Evolutionary conservation across 1,284 basidiomycete species (phyloP).

Genomic region (Anthracocystis walkeri): DNA sequence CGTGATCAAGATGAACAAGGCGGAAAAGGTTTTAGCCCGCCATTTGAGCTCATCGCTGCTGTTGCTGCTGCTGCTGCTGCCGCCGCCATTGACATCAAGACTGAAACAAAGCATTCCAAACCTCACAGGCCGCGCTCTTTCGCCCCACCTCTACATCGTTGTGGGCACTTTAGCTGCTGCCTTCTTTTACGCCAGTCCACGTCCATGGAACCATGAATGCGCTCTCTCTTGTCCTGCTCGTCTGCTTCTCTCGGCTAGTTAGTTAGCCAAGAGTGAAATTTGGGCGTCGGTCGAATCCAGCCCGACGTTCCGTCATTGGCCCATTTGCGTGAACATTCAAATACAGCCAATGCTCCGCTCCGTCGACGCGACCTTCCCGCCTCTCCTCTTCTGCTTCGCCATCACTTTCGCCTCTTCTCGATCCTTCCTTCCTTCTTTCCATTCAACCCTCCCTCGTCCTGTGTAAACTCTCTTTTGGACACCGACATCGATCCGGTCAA

Average conservation of each 20-base stretch:
- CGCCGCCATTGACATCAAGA: too few species aligned
- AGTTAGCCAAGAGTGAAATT: background rate
- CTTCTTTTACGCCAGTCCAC: slow-evolving; percentile 3
- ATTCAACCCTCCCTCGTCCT: background rate
- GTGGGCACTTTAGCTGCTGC: background rate
- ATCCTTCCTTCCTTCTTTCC: background rate
- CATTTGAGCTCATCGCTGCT: too few species aligned
- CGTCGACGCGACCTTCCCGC: background rate
- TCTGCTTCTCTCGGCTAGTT: background rate
- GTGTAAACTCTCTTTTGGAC: background rate
- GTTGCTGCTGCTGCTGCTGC: too few species aligned
- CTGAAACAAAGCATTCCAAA: too few species aligned
- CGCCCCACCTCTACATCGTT: too few species aligned
- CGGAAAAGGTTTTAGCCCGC: too few species aligned
- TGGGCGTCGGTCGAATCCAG: background rate
- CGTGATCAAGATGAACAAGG: too few species aligned
- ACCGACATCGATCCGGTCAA: background rate
- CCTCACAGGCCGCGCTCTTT: too few species aligned
- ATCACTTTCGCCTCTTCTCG: background rate
- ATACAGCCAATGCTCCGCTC: background rate
- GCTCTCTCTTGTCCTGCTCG: background rate
- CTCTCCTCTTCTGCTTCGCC: background rate
- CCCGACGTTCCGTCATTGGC: background rate
- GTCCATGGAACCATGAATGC: background rate
- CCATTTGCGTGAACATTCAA: background rate